Conservation (phyloP, 306 rosid genomes). For the Canavalia gladiata region DNA sequence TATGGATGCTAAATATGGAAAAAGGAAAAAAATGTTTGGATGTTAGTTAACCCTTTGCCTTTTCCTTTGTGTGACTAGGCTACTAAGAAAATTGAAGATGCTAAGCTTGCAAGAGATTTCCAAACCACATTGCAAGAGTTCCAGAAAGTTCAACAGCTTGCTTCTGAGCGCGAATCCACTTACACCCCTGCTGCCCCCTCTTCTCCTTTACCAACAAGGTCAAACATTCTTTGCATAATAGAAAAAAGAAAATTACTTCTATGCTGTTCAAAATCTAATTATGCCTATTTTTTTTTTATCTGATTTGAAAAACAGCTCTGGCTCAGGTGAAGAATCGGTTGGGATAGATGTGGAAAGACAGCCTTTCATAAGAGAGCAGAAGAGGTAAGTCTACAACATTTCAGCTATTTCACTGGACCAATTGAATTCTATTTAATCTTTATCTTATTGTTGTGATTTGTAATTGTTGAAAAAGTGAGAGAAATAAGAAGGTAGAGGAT, state of each 20-base stretch:
- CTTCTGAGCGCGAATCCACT: conserved; percentile 78
- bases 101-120: conserved; percentile 84
- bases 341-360: conserved; percentile 61
- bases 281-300: background rate
- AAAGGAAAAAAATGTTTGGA: background rate
- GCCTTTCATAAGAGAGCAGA: conserved; percentile 67
- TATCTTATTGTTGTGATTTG: conserved; percentile 4
- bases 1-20: background rate
- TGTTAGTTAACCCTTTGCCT: background rate
- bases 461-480: no score
- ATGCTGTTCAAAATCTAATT: conserved; percentile 11
- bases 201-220: conserved; percentile 57
- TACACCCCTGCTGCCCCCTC: conserved; percentile 61
- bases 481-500: no score
- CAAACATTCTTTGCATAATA: conserved; percentile 1
- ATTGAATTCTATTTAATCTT: conserved; percentile 26
- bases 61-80: conserved; percentile 53
- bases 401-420: conserved; percentile 4
- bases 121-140: conserved; percentile 79
- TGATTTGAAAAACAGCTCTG: conserved; percentile 56
- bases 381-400: conserved; percentile 58
- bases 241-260: background rate
- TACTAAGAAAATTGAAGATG: conserved; percentile 74
- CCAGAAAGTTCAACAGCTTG: conserved; percentile 81
- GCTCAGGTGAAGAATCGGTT: conserved; percentile 55